Evolutionary conservation across 441 rosid species (phyloP).

Genomic region (Biscutella laevigata): DNA sequence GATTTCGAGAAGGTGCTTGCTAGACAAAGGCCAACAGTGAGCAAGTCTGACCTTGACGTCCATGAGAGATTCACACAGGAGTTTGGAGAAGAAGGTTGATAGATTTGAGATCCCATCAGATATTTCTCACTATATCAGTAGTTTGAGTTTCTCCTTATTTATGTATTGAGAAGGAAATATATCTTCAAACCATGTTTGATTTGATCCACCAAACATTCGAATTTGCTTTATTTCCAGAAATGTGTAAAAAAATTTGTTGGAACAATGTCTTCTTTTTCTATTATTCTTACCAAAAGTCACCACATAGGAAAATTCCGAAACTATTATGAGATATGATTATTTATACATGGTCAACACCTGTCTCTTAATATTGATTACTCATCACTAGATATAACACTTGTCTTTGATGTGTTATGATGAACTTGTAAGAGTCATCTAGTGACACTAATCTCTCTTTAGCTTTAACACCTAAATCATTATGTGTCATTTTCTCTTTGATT

Average conservation of each 20-base stretch:
- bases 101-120: constrained; percentile 16
- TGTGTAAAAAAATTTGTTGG: constrained; percentile 20
- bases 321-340: too few species aligned
- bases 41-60: constrained; percentile 86
- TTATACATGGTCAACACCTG: too few species aligned
- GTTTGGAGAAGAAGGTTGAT: constrained; percentile 98
- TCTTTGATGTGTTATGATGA: too few species aligned
- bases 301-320: too few species aligned
- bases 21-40: constrained; percentile 94
- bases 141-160: constrained; percentile 3
- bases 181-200: constrained; percentile 19
- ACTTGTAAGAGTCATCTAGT: too few species aligned
- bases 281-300: too few species aligned
- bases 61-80: constrained; percentile 97
- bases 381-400: too few species aligned
- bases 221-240: constrained; percentile 34
- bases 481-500: too few species aligned
- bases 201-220: constrained; percentile 27
- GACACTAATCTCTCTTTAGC: too few species aligned
- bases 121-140: constrained; percentile 4
- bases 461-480: too few species aligned
- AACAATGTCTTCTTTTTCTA: too few species aligned
- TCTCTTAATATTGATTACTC: too few species aligned
- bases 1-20: constrained; percentile 98
- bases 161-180: constrained; percentile 20